These are phyloP conservation scores for Blastobotrys apis DNA, from an alignment of 1,139 yeast genomes.

Conservation along the genomic window DNA sequence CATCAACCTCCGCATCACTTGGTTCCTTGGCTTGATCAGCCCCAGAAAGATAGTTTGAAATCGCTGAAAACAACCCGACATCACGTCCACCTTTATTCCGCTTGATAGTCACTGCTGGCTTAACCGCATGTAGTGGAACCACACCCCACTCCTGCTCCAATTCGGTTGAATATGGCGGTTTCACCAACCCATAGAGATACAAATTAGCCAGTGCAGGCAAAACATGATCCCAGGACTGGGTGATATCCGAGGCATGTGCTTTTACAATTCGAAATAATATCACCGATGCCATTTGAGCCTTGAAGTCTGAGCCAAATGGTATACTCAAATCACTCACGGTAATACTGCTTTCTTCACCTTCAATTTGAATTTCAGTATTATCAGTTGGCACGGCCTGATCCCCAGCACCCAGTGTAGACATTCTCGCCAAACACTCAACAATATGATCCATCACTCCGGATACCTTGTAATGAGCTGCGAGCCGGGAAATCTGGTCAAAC, in stretches of 20 bases:
- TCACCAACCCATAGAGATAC: slow-evolving; percentile 69
- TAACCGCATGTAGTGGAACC: slow-evolving; percentile 51
- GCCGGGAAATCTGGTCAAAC: slow-evolving; percentile 74
- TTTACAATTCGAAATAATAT: slow-evolving; percentile 75
- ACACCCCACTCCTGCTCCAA: slow-evolving; percentile 11
- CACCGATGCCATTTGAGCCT: slow-evolving; percentile 85
- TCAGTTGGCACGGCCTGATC: slow-evolving; percentile 36
- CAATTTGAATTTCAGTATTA: slow-evolving; percentile 41
- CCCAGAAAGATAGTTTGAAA: slow-evolving; percentile 88
- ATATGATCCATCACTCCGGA: slow-evolving; percentile 59
- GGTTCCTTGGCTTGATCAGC: slow-evolving; percentile 90
- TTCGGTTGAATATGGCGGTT: slow-evolving; percentile 17
- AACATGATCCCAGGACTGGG: slow-evolving; percentile 56
- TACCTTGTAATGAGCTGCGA: slow-evolving; percentile 63
- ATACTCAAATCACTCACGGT: slow-evolving; percentile 81
- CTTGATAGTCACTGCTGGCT: slow-evolving; percentile 61
- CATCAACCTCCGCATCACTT: slow-evolving; percentile 83
- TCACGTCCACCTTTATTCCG: slow-evolving; percentile 61
- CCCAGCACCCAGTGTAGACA: slow-evolving; percentile 43
- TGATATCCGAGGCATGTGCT: slow-evolving; percentile 45
- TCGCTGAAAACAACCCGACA: slow-evolving; percentile 75
- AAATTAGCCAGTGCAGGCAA: slow-evolving; percentile 58
- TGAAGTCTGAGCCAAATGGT: slow-evolving; percentile 82
- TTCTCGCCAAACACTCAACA: slow-evolving; percentile 58
- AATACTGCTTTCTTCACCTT: slow-evolving; percentile 43